Evolutionary conservation across 768 basidiomycete species (phyloP).

Genomic region (Mrakia blollopis): DNA sequence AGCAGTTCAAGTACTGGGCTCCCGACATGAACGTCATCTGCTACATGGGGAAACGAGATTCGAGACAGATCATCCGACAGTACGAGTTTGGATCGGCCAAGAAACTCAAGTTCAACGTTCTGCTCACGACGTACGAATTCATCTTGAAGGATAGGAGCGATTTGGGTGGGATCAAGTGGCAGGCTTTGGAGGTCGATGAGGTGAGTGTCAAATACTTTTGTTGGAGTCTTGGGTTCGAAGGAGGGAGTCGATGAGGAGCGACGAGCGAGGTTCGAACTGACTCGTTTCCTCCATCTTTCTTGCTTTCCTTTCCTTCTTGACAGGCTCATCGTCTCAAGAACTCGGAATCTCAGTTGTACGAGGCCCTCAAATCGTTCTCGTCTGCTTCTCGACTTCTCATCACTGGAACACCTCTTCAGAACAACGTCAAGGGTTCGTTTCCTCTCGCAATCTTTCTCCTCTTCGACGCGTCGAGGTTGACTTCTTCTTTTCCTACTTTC

Average conservation of each 20-base stretch:
- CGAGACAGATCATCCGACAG: constrained; percentile 83
- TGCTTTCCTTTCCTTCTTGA: neutral
- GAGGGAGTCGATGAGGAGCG: neutral
- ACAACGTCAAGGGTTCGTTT: constrained; percentile 87
- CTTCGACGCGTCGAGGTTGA: no score
- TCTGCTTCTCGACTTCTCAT: constrained; percentile 91
- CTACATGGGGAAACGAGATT: constrained; percentile 82
- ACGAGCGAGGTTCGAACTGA: no score
- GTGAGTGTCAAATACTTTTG: constrained; percentile 52
- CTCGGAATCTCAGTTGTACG: constrained; percentile 93
- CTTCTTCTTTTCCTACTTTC: constrained; percentile 22
- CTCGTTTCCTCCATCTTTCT: neutral
- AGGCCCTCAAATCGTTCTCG: constrained; percentile 81
- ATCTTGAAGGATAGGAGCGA: constrained; percentile 84
- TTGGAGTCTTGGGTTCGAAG: neutral
- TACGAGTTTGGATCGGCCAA: constrained; percentile 91
- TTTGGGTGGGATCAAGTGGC: constrained; percentile 93
- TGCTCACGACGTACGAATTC: constrained; percentile 95
- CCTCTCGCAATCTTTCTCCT: neutral
- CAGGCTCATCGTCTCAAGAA: constrained; percentile 97
- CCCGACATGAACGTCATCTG: constrained; percentile 95
- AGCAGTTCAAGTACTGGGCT: constrained; percentile 88
- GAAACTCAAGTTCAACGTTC: constrained; percentile 87
- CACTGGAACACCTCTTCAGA: constrained; percentile 96
- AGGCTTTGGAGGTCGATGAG: constrained; percentile 92